Percentiles rank a stretch among this genome's conserved stretches.
phyloP scores from a whole-genome alignment of 805 yeast species.

The Candida xiaguanensis region DNA sequence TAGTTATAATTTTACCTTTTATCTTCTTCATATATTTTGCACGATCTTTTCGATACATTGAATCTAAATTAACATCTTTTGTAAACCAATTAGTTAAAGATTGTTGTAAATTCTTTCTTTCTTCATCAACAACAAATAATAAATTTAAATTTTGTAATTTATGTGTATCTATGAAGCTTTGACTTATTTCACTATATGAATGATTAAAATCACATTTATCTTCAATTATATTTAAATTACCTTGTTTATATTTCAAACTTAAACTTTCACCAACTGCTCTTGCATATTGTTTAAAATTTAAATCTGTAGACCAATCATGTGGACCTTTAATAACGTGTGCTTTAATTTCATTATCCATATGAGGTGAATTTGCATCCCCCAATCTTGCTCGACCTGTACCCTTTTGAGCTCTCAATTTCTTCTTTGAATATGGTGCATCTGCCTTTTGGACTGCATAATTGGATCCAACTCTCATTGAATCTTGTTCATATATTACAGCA shows the following conservation, averaged over 20 bases:
- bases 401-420: constrained; percentile 82
- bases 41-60: constrained; percentile 5
- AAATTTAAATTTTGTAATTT: constrained; percentile 49
- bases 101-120: constrained; percentile 55
- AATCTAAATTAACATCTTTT: constrained; percentile 40
- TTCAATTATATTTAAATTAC: constrained; percentile 72
- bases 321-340: constrained; percentile 91
- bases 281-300: constrained; percentile 71
- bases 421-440: constrained; percentile 79
- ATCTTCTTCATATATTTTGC: constrained; percentile 2
- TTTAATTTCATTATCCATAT: constrained; percentile 81
- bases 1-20: constrained; percentile 47
- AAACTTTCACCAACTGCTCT: constrained; percentile 79
- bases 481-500: constrained; percentile 91
- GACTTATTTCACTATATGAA: constrained; percentile 42
- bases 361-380: constrained; percentile 95
- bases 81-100: constrained; percentile 52
- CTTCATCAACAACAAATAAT: constrained; percentile 64
- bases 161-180: constrained; percentile 48
- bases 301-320: constrained; percentile 75
- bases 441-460: constrained; percentile 83
- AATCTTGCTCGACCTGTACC: constrained; percentile 94
- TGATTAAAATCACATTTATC: constrained; percentile 39
- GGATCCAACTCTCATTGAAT: constrained; percentile 83
- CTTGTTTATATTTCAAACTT: constrained; percentile 73